phyloP scores from a whole-genome alignment of 225 moss, liverwort and hornwort genomes.

The Ulota crispa region DNA sequence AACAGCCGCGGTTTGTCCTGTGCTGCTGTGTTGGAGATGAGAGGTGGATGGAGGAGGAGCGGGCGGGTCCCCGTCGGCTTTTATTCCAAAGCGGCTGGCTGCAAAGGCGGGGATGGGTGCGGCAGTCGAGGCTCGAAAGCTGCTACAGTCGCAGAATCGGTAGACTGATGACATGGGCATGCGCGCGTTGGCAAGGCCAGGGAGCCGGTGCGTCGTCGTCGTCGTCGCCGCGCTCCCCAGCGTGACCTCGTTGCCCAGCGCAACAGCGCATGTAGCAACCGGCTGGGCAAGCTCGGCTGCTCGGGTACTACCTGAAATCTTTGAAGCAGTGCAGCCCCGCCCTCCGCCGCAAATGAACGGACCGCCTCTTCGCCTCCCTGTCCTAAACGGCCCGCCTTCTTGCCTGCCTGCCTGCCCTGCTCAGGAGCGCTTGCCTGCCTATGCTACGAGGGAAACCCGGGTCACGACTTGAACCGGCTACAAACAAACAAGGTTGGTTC shows the following conservation, averaged over 20 bases:
- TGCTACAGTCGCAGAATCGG: slow-evolving; percentile 2
- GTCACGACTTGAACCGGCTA: neutral
- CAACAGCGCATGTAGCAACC: neutral
- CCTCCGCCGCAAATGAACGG: slow-evolving; percentile 21
- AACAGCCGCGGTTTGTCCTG: slow-evolving; percentile 4
- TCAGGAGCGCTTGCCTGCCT: neutral
- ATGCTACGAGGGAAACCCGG: neutral
- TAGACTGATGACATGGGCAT: slow-evolving; percentile 16
- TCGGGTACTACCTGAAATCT: neutral
- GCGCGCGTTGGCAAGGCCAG: slow-evolving; percentile 9
- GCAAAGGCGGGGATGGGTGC: neutral
- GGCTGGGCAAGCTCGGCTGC: neutral
- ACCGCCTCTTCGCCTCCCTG: slow-evolving; percentile 15
- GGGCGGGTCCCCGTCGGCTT: slow-evolving; percentile 18
- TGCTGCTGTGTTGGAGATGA: neutral
- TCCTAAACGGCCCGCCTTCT: neutral
- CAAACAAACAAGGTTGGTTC: no score
- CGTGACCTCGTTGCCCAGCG: no score
- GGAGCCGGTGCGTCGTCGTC: slow-evolving; percentile 4
- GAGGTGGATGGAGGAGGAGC: neutral
- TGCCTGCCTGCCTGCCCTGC: neutral
- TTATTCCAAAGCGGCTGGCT: slow-evolving; percentile 27
- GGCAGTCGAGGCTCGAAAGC: slow-evolving; percentile 22
- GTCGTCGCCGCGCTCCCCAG: neutral
- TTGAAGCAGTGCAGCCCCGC: neutral